Conservation (phyloP, 2,329 filamentous ascomycete genomes). For the Fusarium keratoplasticum region DNA sequence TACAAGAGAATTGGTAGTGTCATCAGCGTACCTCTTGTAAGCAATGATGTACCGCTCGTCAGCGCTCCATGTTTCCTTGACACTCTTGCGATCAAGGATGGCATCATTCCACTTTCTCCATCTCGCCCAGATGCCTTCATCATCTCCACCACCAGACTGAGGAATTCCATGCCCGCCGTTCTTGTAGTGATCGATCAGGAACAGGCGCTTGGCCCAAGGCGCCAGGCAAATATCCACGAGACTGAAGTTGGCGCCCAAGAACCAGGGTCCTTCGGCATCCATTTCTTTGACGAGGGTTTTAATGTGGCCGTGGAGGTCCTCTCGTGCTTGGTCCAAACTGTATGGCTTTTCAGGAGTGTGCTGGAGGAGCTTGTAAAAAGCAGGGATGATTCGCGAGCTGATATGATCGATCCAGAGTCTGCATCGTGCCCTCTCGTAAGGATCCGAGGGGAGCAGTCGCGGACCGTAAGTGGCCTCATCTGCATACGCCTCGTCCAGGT, state of each 20-base stretch:
- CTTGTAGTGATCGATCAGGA: conserved; percentile 82
- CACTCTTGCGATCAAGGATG: conserved; percentile 68
- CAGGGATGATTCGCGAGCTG: conserved; percentile 73
- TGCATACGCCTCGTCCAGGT: conserved; percentile 77
- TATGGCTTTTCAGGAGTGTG: conserved; percentile 63
- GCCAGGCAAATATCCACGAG: conserved; percentile 78
- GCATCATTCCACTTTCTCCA: conserved; percentile 75
- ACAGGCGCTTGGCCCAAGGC: conserved; percentile 79
- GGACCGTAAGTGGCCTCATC: conserved; percentile 56
- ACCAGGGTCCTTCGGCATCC: conserved; percentile 69
- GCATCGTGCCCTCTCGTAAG: conserved; percentile 73
- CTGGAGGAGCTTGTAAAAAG: conserved; percentile 73
- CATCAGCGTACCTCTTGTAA: conserved; percentile 75
- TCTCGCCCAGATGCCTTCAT: conserved; percentile 73
- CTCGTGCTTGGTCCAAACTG: conserved; percentile 64
- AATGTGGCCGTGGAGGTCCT: conserved; percentile 69
- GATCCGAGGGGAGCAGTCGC: conserved; percentile 67
- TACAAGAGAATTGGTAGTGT: conserved; percentile 71
- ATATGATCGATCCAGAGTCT: conserved; percentile 82
- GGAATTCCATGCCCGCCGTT: conserved; percentile 62
- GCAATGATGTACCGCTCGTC: conserved; percentile 74
- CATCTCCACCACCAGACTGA: conserved; percentile 63
- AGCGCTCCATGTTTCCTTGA: conserved; percentile 76
- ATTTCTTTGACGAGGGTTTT: conserved; percentile 72
- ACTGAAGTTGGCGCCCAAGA: conserved; percentile 71